Percentiles rank a stretch among this genome's conserved stretches.
Evolutionary conservation across 129 eudicot species (phyloP).

Genomic region (Daucus carota): DH1_v3.0 NC_030387.2:33485001-33485500

Average conservation of each 20-base stretch:
- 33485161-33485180: neutral
- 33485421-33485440: constrained; percentile 41
- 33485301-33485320: neutral
- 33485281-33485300: neutral
- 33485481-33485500: constrained; percentile 45
- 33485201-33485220: neutral
- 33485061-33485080: neutral
- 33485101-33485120: neutral
- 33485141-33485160: neutral
- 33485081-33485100: neutral
- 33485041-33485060: neutral
- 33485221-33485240: constrained; percentile 1
- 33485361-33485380: constrained; percentile 18
- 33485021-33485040: neutral
- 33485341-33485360: constrained; percentile 25
- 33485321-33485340: neutral
- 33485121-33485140: neutral
- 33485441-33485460: constrained; percentile 34
- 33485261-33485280: neutral
- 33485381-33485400: constrained; percentile 32
- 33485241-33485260: neutral
- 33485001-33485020: neutral
- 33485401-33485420: constrained; percentile 44
- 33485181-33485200: neutral
- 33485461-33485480: constrained; percentile 41